phyloP scores from a whole-genome alignment of 192 early-diverging fungal species.

The Thamnidium elegans region DNA sequence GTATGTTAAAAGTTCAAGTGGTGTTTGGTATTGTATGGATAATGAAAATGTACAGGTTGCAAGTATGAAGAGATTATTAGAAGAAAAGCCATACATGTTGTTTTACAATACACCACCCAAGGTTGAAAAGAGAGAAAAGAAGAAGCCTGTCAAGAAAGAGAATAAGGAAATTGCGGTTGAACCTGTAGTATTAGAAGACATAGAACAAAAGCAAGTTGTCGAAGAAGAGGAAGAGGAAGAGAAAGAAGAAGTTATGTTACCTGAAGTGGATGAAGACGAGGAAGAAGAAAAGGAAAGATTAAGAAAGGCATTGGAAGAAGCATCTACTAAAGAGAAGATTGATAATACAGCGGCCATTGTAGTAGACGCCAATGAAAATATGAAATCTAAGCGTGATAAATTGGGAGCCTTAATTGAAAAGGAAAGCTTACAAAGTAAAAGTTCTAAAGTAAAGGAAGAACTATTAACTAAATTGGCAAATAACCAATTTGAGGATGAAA shows the following conservation, averaged over 20 bases:
- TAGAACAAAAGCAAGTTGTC: background rate
- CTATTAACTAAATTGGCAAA: slow-evolving; percentile 24
- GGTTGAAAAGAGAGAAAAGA: background rate
- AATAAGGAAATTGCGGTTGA: background rate
- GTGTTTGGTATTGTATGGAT: slow-evolving; percentile 80
- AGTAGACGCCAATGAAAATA: slow-evolving; percentile 43
- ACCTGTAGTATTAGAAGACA: background rate
- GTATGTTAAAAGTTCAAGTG: slow-evolving; percentile 73
- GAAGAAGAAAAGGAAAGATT: slow-evolving; percentile 41
- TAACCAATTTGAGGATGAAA: slow-evolving; percentile 36
- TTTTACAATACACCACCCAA: slow-evolving; percentile 46
- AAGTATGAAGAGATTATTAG: slow-evolving; percentile 63
- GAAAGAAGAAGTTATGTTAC: too few species aligned
- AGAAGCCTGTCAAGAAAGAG: background rate
- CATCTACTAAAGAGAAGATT: slow-evolving; percentile 43
- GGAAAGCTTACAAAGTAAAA: slow-evolving; percentile 49
- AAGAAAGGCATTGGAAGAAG: slow-evolving; percentile 22
- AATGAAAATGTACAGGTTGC: slow-evolving; percentile 70
- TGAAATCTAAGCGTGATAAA: slow-evolving; percentile 43
- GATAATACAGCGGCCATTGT: slow-evolving; percentile 47
- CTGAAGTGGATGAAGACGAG: slow-evolving; percentile 8
- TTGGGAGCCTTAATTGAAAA: slow-evolving; percentile 44
- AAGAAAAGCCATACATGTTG: slow-evolving; percentile 75
- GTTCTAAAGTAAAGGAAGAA: slow-evolving; percentile 37
- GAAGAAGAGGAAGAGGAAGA: slow-evolving; percentile 16